Percentiles rank a stretch among this genome's conserved stretches.
phyloP scores from a whole-genome alignment of 805 yeast species.

The Barnettozyma vustinii region DNA sequence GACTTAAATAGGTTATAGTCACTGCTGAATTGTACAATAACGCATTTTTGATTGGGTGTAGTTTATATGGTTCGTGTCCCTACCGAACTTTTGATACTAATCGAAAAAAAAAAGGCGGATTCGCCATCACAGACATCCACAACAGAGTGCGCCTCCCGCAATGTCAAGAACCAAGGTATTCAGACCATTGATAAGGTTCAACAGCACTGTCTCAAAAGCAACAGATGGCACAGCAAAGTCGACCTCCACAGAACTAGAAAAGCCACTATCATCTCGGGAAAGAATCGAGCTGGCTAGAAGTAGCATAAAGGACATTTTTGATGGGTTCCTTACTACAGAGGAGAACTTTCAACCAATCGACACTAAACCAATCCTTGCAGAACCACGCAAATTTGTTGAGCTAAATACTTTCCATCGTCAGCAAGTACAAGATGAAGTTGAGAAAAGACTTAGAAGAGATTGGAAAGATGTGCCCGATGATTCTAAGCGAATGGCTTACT shows the following conservation, averaged over 20 bases:
- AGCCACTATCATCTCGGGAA: constrained; percentile 18
- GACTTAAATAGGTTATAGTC: background rate
- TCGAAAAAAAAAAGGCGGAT: background rate
- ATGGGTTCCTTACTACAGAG: constrained; percentile 27
- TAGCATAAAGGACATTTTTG: constrained; percentile 26
- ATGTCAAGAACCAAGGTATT: constrained; percentile 5
- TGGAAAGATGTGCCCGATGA: constrained; percentile 50
- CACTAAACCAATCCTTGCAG: constrained; percentile 34
- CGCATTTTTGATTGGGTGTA: too few species aligned
- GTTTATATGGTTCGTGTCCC: background rate
- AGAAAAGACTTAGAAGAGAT: constrained; percentile 40
- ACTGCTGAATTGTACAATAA: too few species aligned
- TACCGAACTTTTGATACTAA: background rate
- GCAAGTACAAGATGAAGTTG: constrained; percentile 47
- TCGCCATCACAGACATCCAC: background rate
- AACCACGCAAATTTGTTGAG: constrained; percentile 31
- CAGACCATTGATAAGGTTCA: constrained; percentile 1
- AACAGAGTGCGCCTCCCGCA: background rate
- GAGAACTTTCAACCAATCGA: constrained; percentile 45
- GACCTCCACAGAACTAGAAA: background rate
- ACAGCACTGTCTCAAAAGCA: constrained; percentile 2
- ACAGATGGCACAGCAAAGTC: background rate
- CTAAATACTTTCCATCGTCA: constrained; percentile 45
- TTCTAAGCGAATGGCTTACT: constrained; percentile 53
- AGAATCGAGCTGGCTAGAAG: constrained; percentile 22